Evolutionary conservation across 768 basidiomycete species (phyloP).

Genomic region (Mycena alexandri): DNA sequence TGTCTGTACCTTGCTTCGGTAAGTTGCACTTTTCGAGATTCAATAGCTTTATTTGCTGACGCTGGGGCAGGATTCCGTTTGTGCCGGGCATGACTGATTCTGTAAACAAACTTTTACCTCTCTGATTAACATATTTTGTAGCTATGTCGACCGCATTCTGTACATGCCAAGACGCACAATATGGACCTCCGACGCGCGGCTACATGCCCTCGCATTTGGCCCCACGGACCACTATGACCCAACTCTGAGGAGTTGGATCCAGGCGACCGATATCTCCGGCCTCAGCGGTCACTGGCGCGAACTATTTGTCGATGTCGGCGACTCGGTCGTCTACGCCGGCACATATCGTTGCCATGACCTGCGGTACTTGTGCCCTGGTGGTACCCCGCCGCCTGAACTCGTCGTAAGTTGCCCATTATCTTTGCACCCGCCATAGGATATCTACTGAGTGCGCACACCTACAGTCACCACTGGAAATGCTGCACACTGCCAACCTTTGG

Average conservation of each 20-base stretch:
- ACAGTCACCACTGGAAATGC: background rate
- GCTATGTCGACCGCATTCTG: background rate
- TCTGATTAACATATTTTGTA: background rate
- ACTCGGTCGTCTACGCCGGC: slow-evolving; percentile 5
- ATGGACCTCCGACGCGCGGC: background rate
- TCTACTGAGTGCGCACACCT: too few species aligned
- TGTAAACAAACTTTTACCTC: background rate
- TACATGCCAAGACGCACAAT: background rate
- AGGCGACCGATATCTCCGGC: background rate
- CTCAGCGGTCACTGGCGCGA: slow-evolving; percentile 2
- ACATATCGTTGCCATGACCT: slow-evolving; percentile 7
- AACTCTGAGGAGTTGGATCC: background rate
- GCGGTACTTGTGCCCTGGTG: slow-evolving; percentile 4
- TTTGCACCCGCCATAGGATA: too few species aligned
- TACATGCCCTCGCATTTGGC: background rate
- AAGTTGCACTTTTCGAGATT: background rate
- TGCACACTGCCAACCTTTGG: background rate
- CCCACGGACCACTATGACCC: background rate
- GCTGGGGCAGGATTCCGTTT: background rate
- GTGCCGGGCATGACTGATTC: background rate
- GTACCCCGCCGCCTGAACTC: slow-evolving; percentile 2
- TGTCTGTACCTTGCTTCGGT: background rate
- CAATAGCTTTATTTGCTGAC: background rate
- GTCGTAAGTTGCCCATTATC: slow-evolving; percentile 5
- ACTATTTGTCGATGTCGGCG: slow-evolving; percentile 5